Evolutionary conservation across 306 rosid species (phyloP), one percentile per base, ranked within the genome.

Genomic region (Alnus glutinosa): DNA sequence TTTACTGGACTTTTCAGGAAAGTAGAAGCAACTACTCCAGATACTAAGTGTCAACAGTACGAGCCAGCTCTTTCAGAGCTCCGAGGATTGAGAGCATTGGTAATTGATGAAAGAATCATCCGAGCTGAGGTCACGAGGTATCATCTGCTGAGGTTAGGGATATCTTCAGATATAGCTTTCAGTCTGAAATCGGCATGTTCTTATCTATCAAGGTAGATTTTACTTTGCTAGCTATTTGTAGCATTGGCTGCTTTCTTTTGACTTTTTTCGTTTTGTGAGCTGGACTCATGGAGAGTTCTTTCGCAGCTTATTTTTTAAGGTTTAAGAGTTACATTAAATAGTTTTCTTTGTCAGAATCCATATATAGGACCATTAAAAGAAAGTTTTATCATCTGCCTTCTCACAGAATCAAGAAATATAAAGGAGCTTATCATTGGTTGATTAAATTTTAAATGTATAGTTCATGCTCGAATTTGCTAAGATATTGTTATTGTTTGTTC

Each of bases 41-140:
- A 90, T 77, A 75, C 81, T 1, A 87, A 79, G 83, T 50, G 80
- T 93, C 88, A 78, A 59, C 88, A 93, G 74, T 79, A 75, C 83
- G 87, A 83, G 69, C 87, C 70, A 62, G 79, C 83, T 85, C 67
- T 77, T 74, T 47, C 83, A 16, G 92, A 91, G 77, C 85, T 89
- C 67, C 85, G 70, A 82, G 96, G 93, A 72, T 81, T 87, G 81
- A 88, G 85, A 87, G 97, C 98, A 51, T 76, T 91, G 74, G 90
- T 93, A 46, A 82, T 93, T 57, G 96, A 96, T 81, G 83, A 88
- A 76, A 85, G 92, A 77, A 83, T 80, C 79, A 81, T 88, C 75
- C 94, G 90, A 61, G 93, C 94, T 9, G 96, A 89, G 86, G 97
- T 96, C 85, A 93, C 92, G 4, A 87, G 86, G 83, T 91, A 91